phyloP scores from a whole-genome alignment of 1,284 basidiomycete species.

The Trichosporon sp. region DNA sequence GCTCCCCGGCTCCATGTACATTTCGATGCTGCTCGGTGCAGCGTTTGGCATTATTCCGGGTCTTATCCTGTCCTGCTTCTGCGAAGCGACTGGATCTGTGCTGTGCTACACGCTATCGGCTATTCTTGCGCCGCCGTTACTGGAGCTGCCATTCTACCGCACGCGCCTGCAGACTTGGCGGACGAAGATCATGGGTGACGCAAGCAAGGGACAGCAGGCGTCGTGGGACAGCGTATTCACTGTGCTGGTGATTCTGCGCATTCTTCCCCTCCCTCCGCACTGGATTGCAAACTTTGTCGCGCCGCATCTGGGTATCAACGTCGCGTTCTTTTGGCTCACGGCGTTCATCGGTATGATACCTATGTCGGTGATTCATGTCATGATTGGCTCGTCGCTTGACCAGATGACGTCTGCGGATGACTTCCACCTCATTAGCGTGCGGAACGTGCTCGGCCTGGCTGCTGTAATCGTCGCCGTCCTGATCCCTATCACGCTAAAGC shows the following conservation, averaged over 20 bases:
- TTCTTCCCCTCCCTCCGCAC: slow-evolving; percentile 89
- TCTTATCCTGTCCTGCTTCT: slow-evolving; percentile 85
- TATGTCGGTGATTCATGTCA: slow-evolving; percentile 90
- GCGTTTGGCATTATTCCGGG: slow-evolving; percentile 92
- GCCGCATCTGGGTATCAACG: slow-evolving; percentile 86
- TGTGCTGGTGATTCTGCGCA: slow-evolving; percentile 84
- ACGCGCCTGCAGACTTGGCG: slow-evolving; percentile 55
- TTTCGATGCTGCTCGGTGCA: slow-evolving; percentile 93
- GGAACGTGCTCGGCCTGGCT: slow-evolving; percentile 77
- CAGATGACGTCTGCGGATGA: slow-evolving; percentile 91
- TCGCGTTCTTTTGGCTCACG: slow-evolving; percentile 84
- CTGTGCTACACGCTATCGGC: slow-evolving; percentile 92
- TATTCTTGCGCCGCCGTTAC: slow-evolving; percentile 82
- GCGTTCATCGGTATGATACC: slow-evolving; percentile 91
- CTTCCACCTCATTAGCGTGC: slow-evolving; percentile 86
- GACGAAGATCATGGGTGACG: slow-evolving; percentile 56
- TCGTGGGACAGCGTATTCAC: slow-evolving; percentile 58
- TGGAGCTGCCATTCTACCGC: slow-evolving; percentile 77
- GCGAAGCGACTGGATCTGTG: slow-evolving; percentile 86
- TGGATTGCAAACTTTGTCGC: slow-evolving; percentile 94
- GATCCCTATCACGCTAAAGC: slow-evolving; percentile 81
- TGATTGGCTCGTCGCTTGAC: slow-evolving; percentile 89
- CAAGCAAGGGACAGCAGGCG: slow-evolving; percentile 48
- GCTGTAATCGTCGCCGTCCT: slow-evolving; percentile 86
- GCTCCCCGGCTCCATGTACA: slow-evolving; percentile 96